Conservation (phyloP, 2,329 filamentous ascomycete genomes). For the Botrytis sinoallii region DNA sequence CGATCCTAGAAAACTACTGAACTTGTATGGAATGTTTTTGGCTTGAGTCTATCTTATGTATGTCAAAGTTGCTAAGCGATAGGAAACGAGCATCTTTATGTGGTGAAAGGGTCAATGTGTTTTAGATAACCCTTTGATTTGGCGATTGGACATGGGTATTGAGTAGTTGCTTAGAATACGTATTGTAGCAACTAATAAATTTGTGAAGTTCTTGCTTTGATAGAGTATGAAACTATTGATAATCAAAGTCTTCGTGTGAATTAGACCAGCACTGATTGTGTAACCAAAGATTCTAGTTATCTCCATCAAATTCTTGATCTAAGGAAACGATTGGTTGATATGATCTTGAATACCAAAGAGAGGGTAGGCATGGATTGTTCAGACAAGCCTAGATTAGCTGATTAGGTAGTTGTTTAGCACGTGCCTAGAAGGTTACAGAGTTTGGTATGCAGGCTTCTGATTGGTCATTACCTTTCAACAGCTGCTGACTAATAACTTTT, state of each 20-base stretch:
- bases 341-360: background rate
- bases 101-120: background rate
- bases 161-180: background rate
- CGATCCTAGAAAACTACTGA: background rate
- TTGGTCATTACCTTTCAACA: background rate
- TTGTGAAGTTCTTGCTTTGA: background rate
- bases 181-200: background rate
- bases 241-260: background rate
- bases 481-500: background rate
- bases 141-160: background rate
- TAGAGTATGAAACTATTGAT: background rate
- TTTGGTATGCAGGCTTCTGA: background rate
- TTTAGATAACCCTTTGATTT: background rate
- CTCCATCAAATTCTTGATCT: background rate
- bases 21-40: background rate
- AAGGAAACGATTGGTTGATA: background rate
- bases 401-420: background rate
- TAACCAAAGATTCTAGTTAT: background rate
- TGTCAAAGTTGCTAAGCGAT: background rate
- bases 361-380: too few species aligned
- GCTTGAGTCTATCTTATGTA: background rate
- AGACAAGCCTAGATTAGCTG: too few species aligned
- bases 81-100: background rate
- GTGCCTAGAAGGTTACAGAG: background rate
- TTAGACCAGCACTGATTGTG: background rate